Evolutionary conservation across 345 rosid species (phyloP), one percentile per base, ranked within the genome.

Genomic region (Hibiscus trionum): DNA sequence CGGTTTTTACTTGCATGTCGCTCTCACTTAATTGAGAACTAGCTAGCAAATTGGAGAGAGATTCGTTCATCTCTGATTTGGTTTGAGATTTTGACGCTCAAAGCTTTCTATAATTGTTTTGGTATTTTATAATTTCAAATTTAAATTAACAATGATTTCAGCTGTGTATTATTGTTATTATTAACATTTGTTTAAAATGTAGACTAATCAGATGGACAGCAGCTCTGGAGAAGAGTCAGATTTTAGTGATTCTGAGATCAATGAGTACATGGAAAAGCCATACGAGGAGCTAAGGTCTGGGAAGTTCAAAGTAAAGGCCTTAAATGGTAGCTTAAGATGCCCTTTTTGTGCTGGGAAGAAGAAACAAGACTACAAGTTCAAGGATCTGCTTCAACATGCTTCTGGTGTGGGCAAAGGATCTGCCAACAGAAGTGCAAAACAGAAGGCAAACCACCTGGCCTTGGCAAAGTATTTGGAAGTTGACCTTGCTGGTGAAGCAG

Each of bases 311-410:
- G 98, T 93, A 3, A 84, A 83, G 82, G 84, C 76, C 47, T 55
- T 82, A 35, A 88, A 83, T 78, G 90, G 86, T 37, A 52, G 49
- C 66, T 77, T 93, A 71, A 84, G 87, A 77, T 93, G 98, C 82
- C 96, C 97, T 11, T 91, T 87, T 77, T 93, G 98, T 69, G 53
- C 85, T 0, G 98, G 97, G 59, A 93, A 93, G 86, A 93, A 93
- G 85, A 93, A 90, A 73, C 97, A 87, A 53, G 84, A 84, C 21
- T 90, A 93, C 83, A 87, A 88, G 82, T 86, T 71, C 71, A 90
- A 91, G 77, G 97, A 91, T 63, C 74, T 91, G 67, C 85, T 86
- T 71, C 93, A 90, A 61, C 98, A 93, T 83, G 97, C 97, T 24
- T 78, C 95, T 2, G 98, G 96, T 42, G 95, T 91, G 61, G 87